These are phyloP conservation scores for Gastroboletus turbinatus DNA, from an alignment of 1,284 basidiomycete species.

Conservation along the genomic window DNA sequence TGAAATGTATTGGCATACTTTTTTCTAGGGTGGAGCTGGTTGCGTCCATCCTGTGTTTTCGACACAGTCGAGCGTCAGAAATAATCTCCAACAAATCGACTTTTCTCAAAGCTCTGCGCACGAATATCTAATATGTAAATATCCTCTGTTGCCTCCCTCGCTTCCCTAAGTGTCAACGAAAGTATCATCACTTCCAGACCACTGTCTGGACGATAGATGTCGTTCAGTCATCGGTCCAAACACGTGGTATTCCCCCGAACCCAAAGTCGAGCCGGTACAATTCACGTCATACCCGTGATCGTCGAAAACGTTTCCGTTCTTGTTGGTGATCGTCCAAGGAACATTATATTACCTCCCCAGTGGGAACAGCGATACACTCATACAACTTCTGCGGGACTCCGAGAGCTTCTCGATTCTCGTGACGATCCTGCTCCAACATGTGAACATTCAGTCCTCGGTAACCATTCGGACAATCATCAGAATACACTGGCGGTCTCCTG, in stretches of 20 bases:
- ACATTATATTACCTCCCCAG: background rate
- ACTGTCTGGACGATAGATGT: background rate
- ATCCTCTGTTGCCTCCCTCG: background rate
- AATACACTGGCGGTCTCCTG: background rate
- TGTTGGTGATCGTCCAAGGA: slow-evolving; percentile 2
- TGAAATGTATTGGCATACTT: background rate
- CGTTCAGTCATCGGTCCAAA: background rate
- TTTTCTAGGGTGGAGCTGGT: background rate
- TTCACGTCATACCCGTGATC: background rate
- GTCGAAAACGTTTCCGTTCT: slow-evolving; percentile 1
- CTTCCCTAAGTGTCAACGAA: background rate
- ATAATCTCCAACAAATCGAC: background rate
- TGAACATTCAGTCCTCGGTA: background rate
- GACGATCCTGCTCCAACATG: background rate
- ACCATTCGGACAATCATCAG: background rate
- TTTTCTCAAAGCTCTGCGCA: background rate
- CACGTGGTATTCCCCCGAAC: background rate
- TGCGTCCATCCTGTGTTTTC: background rate
- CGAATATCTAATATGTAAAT: background rate
- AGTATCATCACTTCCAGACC: background rate
- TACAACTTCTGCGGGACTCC: background rate
- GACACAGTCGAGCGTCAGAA: background rate
- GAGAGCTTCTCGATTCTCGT: background rate
- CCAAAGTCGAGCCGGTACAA: background rate
- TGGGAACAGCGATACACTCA: background rate